Evolutionary conservation across 2,329 filamentous ascomycete species (phyloP), one percentile per base, ranked within the genome.

Genomic region (Alternaria arbusti): DNA sequence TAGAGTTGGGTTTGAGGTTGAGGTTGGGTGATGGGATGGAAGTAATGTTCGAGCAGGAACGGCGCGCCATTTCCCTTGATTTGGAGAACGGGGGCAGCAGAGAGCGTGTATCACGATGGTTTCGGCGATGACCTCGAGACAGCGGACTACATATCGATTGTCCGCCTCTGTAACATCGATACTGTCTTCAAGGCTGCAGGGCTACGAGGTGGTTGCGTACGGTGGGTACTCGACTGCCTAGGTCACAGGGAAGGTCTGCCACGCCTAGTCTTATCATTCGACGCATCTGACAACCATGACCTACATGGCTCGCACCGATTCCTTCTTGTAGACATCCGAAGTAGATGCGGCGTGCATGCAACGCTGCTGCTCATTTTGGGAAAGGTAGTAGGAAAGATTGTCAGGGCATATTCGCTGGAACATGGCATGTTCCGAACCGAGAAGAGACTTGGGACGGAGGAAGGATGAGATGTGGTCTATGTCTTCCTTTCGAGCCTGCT

Each of bases 1-100:
- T 64, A 86, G 86, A 74, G 84, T 90, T 47, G 78, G 86, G 66
- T 90, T 89, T 81, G 86, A 83, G 22, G 82, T 86, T 50, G 83
- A 84, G 60, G 83, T 81, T 50, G 15, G 40, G 15, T 20, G 40
- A 44, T 20, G 20, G 20, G 20, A n/a, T n/a, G n/a, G n/a, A n/a
- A n/a, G n/a, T n/a, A n/a, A n/a, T n/a, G n/a, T n/a, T n/a, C n/a
- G n/a, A n/a, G n/a, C n/a, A n/a, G n/a, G n/a, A n/a, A n/a, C n/a
- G n/a, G n/a, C n/a, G n/a, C n/a, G n/a, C n/a, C n/a, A n/a, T n/a
- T n/a, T n/a, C n/a, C n/a, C n/a, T n/a, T n/a, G n/a, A n/a, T n/a
- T n/a, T n/a, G n/a, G n/a, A n/a, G n/a, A n/a, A n/a, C n/a, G n/a
- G n/a, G n/a, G n/a, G n/a, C n/a, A n/a, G n/a, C n/a, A n/a, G n/a